These are phyloP conservation scores for Gaultheria prostrata DNA, from an alignment of 148 eudicot species.

Conservation along the genomic window DNA sequence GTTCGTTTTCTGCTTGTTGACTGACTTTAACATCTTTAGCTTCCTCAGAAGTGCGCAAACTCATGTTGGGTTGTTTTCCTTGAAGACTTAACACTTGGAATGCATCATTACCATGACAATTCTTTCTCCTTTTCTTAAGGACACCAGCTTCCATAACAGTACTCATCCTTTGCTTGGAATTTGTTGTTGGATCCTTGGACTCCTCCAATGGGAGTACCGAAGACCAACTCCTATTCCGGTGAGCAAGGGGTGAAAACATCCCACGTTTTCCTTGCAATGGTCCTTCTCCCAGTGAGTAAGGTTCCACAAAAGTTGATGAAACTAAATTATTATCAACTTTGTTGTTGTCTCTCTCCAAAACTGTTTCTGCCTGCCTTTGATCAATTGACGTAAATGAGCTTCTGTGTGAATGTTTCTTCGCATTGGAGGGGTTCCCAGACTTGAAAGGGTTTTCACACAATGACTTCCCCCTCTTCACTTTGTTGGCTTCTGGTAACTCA, in stretches of 20 bases:
- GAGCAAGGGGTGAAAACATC: slow-evolving; percentile 19
- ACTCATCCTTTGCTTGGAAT: slow-evolving; percentile 14
- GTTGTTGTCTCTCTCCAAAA: slow-evolving; percentile 22
- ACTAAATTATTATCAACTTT: slow-evolving; percentile 17
- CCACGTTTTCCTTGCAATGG: slow-evolving; percentile 19
- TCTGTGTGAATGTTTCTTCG: slow-evolving; percentile 10
- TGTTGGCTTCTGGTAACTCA: slow-evolving; percentile 19
- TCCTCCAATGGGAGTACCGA: slow-evolving; percentile 21
- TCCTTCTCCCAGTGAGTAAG: slow-evolving; percentile 8
- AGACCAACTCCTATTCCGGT: slow-evolving; percentile 16
- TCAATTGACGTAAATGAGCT: slow-evolving; percentile 13
- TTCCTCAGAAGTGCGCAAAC: slow-evolving; percentile 13
- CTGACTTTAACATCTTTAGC: slow-evolving; percentile 15
- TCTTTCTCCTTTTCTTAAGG: slow-evolving; percentile 23
- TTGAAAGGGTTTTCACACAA: slow-evolving; percentile 17
- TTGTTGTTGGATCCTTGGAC: slow-evolving; percentile 18
- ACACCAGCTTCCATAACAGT: slow-evolving; percentile 14
- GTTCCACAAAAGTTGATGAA: slow-evolving; percentile 13
- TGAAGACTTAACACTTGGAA: slow-evolving; percentile 8
- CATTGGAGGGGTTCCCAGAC: slow-evolving; percentile 16
- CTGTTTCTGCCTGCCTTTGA: slow-evolving; percentile 19
- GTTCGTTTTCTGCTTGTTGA: slow-evolving; percentile 8
- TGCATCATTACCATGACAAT: slow-evolving; percentile 6
- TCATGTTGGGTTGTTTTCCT: slow-evolving; percentile 5
- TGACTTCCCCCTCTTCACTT: slow-evolving; percentile 17